These are phyloP conservation scores for Peronosclerospora sorghi DNA, from an alignment of 352 stramenopile species.

Conservation along the genomic window DNA sequence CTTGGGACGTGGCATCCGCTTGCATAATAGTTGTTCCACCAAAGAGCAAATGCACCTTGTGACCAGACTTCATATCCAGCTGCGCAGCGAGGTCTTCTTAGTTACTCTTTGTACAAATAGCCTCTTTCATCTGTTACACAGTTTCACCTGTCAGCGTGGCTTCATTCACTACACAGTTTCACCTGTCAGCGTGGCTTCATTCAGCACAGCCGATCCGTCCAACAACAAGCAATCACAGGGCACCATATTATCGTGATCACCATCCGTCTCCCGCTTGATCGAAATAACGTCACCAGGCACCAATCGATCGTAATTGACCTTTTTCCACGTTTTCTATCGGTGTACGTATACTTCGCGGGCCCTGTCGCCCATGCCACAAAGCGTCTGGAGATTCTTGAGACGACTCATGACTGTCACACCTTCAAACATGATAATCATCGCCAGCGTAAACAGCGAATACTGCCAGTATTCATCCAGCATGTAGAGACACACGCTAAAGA, in stretches of 20 bases:
- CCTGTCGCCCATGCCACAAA: constrained; percentile 90
- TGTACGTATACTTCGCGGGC: constrained; percentile 85
- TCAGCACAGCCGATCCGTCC: constrained; percentile 91
- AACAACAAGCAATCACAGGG: constrained; percentile 95
- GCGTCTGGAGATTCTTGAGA: constrained; percentile 90
- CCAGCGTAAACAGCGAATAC: constrained; percentile 98
- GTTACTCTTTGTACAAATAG: constrained; percentile 69
- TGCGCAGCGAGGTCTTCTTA: constrained; percentile 53
- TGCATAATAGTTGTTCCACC: constrained; percentile 89
- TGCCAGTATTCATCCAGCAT: constrained; percentile 99
- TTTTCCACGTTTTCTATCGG: constrained; percentile 77
- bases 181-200: constrained; percentile 98
- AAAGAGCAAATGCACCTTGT: constrained; percentile 89
- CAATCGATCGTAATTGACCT: constrained; percentile 74
- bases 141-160: too few relatives aligned
- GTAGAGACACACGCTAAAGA: constrained; percentile 97
- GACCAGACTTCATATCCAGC: constrained; percentile 78
- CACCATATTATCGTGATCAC: constrained; percentile 75
- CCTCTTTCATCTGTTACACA: constrained; percentile 97
- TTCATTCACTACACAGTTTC: constrained; percentile 98
- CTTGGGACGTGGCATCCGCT: constrained; percentile 39
- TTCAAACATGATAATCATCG: constrained; percentile 98
- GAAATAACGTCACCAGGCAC: constrained; percentile 91
- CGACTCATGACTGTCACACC: constrained; percentile 91
- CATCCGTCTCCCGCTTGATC: constrained; percentile 82